phyloP scores from a whole-genome alignment of 768 basidiomycete genomes.

The Xanthoconium purpureum region DNA sequence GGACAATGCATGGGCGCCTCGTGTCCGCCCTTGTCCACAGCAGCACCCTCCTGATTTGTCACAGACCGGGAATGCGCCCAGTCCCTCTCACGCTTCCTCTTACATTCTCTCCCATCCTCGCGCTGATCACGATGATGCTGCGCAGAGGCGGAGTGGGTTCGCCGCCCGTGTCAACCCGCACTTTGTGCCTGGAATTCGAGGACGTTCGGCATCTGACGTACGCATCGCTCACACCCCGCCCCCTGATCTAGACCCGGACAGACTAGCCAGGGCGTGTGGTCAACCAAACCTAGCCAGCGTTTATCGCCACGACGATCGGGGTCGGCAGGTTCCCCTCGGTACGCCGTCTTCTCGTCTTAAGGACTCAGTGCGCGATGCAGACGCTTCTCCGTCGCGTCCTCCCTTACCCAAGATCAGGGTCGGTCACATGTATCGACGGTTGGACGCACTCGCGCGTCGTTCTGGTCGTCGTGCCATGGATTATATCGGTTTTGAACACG shows the following conservation, averaged over 20 bases:
- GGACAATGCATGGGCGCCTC: slow-evolving; percentile 25
- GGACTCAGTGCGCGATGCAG: neutral
- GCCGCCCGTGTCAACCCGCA: slow-evolving; percentile 11
- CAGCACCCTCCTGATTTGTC: slow-evolving; percentile 8
- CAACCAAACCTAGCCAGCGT: slow-evolving; percentile 7
- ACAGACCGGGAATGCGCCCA: neutral
- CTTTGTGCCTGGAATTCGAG: slow-evolving; percentile 12
- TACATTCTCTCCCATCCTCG: slow-evolving; percentile 11
- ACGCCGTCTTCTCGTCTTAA: neutral
- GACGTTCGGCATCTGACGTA: slow-evolving; percentile 22
- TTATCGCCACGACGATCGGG: slow-evolving; percentile 10
- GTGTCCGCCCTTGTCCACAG: slow-evolving; percentile 13
- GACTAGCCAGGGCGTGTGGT: slow-evolving; percentile 30
- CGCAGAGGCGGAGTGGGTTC: slow-evolving; percentile 15
- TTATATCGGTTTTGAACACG: slow-evolving; percentile 24
- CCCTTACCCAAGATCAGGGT: slow-evolving; percentile 19
- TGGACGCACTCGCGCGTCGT: slow-evolving; percentile 25
- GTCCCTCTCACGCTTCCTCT: slow-evolving; percentile 7
- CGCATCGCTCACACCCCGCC: slow-evolving; percentile 20
- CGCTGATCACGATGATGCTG: slow-evolving; percentile 7
- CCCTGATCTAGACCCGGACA: slow-evolving; percentile 29
- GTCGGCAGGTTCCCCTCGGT: neutral
- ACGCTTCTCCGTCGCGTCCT: slow-evolving; percentile 2
- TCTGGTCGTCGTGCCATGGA: slow-evolving; percentile 26
- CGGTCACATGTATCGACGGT: slow-evolving; percentile 23